A percentile compares a stretch with the other conserved stretches of the same genome.
Evolutionary conservation across 495 filamentous ascomycete genomes (phyloP).

Genomic region (Trichoderma gamsii): DNA sequence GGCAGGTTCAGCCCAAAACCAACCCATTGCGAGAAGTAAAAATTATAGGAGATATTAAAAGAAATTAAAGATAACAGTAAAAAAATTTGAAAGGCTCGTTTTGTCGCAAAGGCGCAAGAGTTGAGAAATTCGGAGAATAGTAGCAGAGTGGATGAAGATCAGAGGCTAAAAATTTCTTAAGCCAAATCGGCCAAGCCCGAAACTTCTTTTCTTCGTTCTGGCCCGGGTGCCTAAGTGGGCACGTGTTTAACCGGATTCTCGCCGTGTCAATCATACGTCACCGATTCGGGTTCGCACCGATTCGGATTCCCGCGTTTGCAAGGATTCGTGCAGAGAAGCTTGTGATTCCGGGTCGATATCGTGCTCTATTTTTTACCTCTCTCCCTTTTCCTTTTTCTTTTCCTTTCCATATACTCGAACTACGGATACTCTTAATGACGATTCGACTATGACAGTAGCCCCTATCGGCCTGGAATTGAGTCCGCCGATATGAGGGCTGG

Average conservation of each 20-base stretch:
- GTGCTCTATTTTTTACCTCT: conserved; percentile 2
- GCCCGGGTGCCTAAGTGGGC: not conserved
- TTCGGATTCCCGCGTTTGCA: not conserved
- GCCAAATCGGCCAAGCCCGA: not conserved
- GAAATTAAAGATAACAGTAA: not conserved
- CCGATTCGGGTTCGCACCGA: conserved; percentile 1
- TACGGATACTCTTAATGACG: not conserved
- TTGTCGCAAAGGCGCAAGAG: not conserved
- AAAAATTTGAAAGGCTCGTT: not conserved
- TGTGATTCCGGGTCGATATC: conserved; percentile 10
- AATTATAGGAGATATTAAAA: not conserved
- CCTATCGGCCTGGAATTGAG: conserved; percentile 3
- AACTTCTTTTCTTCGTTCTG: conserved; percentile 1
- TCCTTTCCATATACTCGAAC: not conserved
- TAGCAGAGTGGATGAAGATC: not conserved
- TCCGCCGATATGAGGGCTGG: conserved; percentile 27
- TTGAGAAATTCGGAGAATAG: not conserved
- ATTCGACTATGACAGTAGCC: not conserved
- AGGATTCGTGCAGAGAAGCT: not conserved
- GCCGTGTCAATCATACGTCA: conserved; percentile 5
- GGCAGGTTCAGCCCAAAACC: conserved; percentile 90
- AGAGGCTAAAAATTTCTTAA: not conserved
- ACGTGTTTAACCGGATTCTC: conserved; percentile 1
- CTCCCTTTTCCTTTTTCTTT: not conserved
- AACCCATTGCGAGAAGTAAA: conserved; percentile 61